A percentile compares a stretch with the other conserved stretches of the same genome.
phyloP scores from a whole-genome alignment of 176 grass and related monocot species.

The Oryza longistaminata region DNA sequence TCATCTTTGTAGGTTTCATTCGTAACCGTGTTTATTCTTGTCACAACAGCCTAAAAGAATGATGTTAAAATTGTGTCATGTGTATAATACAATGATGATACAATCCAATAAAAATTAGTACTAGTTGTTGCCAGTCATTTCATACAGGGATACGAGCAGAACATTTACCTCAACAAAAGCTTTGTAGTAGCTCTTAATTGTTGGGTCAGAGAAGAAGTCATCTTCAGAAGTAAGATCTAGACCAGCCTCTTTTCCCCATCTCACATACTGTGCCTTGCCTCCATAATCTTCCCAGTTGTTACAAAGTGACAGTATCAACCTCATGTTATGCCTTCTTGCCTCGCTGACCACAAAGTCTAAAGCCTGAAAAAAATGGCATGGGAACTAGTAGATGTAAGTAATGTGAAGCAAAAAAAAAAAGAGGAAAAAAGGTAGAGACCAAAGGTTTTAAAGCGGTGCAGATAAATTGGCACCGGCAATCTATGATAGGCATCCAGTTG shows the following conservation, averaged over 20 bases:
- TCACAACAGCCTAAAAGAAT: slow-evolving; percentile 57
- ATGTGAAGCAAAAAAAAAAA: not conserved
- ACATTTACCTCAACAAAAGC: slow-evolving; percentile 67
- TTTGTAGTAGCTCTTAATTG: slow-evolving; percentile 80
- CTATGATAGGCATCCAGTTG: too few relatives aligned
- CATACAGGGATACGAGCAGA: not conserved
- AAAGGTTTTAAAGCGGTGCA: not conserved
- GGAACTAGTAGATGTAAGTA: not conserved
- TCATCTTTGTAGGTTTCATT: slow-evolving; percentile 79
- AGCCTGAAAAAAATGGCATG: slow-evolving; percentile 34
- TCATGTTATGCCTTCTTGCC: slow-evolving; percentile 53
- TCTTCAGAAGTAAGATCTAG: slow-evolving; percentile 64
- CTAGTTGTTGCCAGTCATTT: not conserved
- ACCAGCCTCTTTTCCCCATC: slow-evolving; percentile 56
- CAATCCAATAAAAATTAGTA: not conserved
- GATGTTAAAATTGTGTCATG: not conserved
- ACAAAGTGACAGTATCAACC: slow-evolving; percentile 57
- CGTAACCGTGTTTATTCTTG: slow-evolving; percentile 71
- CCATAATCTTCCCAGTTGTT: slow-evolving; percentile 81
- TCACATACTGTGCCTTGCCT: slow-evolving; percentile 71
- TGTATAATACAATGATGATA: not conserved
- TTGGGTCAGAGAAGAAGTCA: slow-evolving; percentile 69
- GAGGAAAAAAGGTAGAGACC: not conserved
- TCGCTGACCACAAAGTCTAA: slow-evolving; percentile 74
- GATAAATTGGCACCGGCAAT: not conserved